phyloP scores from a whole-genome alignment of 2,329 filamentous ascomycete species.

The Pyrenophora teres region DNA sequence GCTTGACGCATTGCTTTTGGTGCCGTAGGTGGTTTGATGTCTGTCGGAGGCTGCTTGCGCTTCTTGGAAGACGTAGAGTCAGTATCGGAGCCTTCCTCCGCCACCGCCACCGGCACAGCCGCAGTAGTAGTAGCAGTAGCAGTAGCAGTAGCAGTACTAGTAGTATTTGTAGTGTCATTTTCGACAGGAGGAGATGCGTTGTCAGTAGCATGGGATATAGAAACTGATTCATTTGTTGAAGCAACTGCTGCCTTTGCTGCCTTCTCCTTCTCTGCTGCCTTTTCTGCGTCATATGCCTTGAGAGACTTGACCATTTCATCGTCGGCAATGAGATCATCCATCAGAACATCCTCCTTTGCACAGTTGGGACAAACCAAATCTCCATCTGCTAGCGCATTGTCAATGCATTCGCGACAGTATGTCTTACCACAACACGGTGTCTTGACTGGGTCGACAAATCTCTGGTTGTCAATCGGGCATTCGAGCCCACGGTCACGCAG shows the following conservation, averaged over 20 bases:
- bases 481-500: slow-evolving; percentile 85
- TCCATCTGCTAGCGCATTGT: slow-evolving; percentile 96
- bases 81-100: slow-evolving; percentile 43
- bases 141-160: slow-evolving; percentile 27
- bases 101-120: slow-evolving; percentile 39
- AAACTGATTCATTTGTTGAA: slow-evolving; percentile 27
- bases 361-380: slow-evolving; percentile 96
- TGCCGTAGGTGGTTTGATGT: slow-evolving; percentile 54
- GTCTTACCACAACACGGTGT: slow-evolving; percentile 98
- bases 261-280: slow-evolving; percentile 48
- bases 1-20: slow-evolving; percentile 56
- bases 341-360: slow-evolving; percentile 85
- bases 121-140: slow-evolving; percentile 30
- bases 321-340: slow-evolving; percentile 80
- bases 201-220: slow-evolving; percentile 16
- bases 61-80: slow-evolving; percentile 66
- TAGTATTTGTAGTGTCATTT: slow-evolving; percentile 32
- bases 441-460: slow-evolving; percentile 99
- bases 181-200: slow-evolving; percentile 24
- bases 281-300: slow-evolving; percentile 70
- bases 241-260: slow-evolving; percentile 37
- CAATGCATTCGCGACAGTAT: slow-evolving; percentile 99
- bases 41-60: slow-evolving; percentile 75
- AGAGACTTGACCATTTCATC: slow-evolving; percentile 79
- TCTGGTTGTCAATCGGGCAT: slow-evolving; percentile 94